Base-by-base conservation (phyloP, 2,329 filamentous ascomycete species). In the Clarireedia homoeocarpa region DNA sequence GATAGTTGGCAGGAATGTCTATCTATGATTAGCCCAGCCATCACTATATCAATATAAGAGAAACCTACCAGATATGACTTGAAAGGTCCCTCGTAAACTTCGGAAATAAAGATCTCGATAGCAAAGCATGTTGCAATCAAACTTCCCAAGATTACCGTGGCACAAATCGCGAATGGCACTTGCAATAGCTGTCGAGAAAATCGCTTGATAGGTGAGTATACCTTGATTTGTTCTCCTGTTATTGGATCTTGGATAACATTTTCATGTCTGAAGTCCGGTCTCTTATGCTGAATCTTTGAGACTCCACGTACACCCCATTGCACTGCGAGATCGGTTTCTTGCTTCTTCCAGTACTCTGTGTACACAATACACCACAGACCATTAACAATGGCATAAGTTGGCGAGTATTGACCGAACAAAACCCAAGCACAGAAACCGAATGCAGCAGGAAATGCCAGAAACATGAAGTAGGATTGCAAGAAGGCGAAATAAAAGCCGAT, bases 401-500 rank as follows among this genome's bases (percentile, higher is more conserved):
- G 81, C 1, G 91, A 96, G 72, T 91, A 97, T 56, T 86, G 82
- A 7, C 90, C 90, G 0, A 96, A 76, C n/a, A 95, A 75, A 30
- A 91, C 71, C 88, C 90, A 96, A 12, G 86, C 82, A 1, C 81
- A 77, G 42, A 89, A 77, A 3, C 92, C 92, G 63, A 94, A 84
- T 4, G 77, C 83, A 0, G 91, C 88, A 0, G 91, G 91, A 58
- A 92, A 86, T n/a, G 88, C 72, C 26, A 96, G 76, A 68, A 95
- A 95, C 57, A 83, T 78, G 68, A 95, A 95, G 72, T 97, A 97
- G 36, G 86, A 86, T 67, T 95, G 89, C 34, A 95, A 80, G 68
- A 97, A 97, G 40, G 91, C 90, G 70, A 96, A 97, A 74, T 97
- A 97, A 71, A 95, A 95, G 38, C 89, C 92, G 57, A 96, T 88